Evolutionary conservation across 345 rosid species (phyloP).

Genomic region (Eucalyptus paniculata): DNA sequence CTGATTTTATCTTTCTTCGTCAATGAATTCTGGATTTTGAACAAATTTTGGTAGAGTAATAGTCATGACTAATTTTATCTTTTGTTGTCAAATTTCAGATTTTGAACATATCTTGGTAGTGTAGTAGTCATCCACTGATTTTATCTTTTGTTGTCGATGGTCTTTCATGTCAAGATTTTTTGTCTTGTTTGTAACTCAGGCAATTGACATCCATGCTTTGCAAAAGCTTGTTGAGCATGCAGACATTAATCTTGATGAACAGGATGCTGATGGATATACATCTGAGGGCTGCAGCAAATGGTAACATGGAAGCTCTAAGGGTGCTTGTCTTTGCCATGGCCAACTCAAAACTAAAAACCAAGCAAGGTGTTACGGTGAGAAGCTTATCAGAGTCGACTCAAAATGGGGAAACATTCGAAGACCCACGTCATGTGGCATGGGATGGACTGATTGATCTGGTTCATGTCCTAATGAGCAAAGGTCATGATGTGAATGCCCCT

Average conservation of each 20-base stretch:
- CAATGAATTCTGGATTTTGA: too few relatives aligned
- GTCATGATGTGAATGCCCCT: slow-evolving; percentile 27
- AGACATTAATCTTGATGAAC: slow-evolving; percentile 26
- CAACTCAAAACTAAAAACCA: slow-evolving; percentile 22
- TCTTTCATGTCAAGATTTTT: slow-evolving; percentile 1
- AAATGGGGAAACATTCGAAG: slow-evolving; percentile 14
- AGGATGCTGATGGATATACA: slow-evolving; percentile 28
- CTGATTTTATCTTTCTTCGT: too few relatives aligned
- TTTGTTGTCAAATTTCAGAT: too few relatives aligned
- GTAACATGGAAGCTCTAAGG: slow-evolving; percentile 29
- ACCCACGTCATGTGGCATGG: slow-evolving; percentile 36
- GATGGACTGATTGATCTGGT: slow-evolving; percentile 32
- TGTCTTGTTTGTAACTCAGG: slow-evolving; percentile 16
- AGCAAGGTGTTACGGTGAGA: slow-evolving; percentile 24
- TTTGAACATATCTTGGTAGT: too few relatives aligned
- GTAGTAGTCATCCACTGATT: too few relatives aligned
- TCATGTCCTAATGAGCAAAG: slow-evolving; percentile 6
- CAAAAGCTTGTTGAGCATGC: slow-evolving; percentile 7
- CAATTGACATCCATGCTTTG: slow-evolving; percentile 24
- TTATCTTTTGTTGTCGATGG: too few relatives aligned
- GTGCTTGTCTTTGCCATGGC: slow-evolving; percentile 40
- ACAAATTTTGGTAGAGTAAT: too few relatives aligned
- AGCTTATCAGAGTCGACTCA: slow-evolving; percentile 14
- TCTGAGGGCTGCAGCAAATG: slow-evolving; percentile 31
- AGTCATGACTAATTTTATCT: too few relatives aligned